A percentile compares a stretch with the other conserved stretches of the same genome.
Evolutionary conservation across 208 protist species (phyloP).

Genomic region (Wallacemonas sp.): DNA sequence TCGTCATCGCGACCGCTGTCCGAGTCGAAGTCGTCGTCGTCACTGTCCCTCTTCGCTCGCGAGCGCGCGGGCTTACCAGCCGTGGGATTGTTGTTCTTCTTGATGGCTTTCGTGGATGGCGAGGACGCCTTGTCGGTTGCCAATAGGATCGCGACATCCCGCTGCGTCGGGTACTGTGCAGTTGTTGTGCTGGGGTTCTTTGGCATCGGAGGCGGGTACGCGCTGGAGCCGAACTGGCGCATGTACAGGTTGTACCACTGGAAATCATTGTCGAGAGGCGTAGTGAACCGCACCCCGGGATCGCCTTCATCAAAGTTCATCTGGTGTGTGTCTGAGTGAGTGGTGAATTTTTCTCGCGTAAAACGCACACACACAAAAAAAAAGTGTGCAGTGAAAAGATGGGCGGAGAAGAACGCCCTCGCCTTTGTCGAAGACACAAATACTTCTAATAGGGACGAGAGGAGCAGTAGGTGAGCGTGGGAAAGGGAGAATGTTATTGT

Average conservation of each 20-base stretch:
- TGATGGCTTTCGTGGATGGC: conserved; percentile 14
- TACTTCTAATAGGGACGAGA: too few species aligned
- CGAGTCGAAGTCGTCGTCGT: conserved; percentile 13
- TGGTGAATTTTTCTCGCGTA: too few species aligned
- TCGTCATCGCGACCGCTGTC: conserved; percentile 5
- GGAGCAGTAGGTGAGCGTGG: too few species aligned
- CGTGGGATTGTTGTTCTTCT: too few species aligned
- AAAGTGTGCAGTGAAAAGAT: too few species aligned
- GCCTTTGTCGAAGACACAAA: too few species aligned
- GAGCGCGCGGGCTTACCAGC: too few species aligned
- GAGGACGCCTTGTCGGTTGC: neutral
- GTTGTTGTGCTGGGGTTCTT: conserved; percentile 56
- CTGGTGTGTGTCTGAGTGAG: neutral
- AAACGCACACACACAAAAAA: too few species aligned
- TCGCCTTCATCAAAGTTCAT: neutral
- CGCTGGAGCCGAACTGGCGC: conserved; percentile 66
- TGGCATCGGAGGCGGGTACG: conserved; percentile 74
- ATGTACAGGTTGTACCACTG: conserved; percentile 87
- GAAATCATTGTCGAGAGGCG: conserved; percentile 71
- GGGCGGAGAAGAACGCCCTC: too few species aligned
- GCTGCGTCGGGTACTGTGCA: conserved; percentile 24
- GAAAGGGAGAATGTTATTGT: too few species aligned
- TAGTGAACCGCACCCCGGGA: conserved; percentile 23
- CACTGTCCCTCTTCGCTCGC: neutral
- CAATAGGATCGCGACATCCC: conserved; percentile 25